Evolutionary conservation across 345 rosid species (phyloP), one percentile per base, ranked within the genome.

Genomic region (Rhodomyrtus tomentosa): DNA sequence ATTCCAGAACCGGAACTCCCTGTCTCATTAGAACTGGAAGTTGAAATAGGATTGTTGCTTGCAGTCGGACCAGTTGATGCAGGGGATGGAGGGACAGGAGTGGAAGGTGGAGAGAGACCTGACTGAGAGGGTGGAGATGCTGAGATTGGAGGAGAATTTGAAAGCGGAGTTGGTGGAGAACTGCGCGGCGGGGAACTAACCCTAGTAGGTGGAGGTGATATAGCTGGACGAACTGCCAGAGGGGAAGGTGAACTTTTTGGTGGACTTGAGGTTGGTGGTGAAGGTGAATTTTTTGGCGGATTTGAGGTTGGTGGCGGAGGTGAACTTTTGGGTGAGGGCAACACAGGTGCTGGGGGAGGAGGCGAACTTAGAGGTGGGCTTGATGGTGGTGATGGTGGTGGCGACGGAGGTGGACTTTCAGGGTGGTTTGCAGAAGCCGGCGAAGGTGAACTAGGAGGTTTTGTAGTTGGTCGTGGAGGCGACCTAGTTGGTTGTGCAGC

Each of bases 201-300:
- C 55, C 36, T 72, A 55, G 93, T 85, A 85, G 94, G 83, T 85
- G 92, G 88, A 58, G 91, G 68, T 52, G 84, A 62, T 83, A 84
- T 81, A 58, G 81, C 56, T 9, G 91, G 87, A 82, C 86, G 81
- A 45, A 45, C 76, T 12, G 83, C 55, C 5, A 86, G 83, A 76
- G 87, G 81, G 36, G 88, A 85, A 24, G 91, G 86, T 50, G 92
- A 83, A 86, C 50, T 86, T 73, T 29, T 84, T 25, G 90, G 85
- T 3, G 83, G 88, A 81, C 72, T 25, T 38, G 87, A 49, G 49
- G 88, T 36, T 74, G 90, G 89, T 51, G 92, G 86, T 50, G 89
- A 86, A n/a, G 93, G 90, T 50, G 93, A 49, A 54, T 51, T 89
- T 74, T 56, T 20, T 5, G 91, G 86, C 16, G 80, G 81, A n/a